Base-by-base conservation (phyloP, 2,329 filamentous ascomycete species). In the Xylaria sp. region DNA sequence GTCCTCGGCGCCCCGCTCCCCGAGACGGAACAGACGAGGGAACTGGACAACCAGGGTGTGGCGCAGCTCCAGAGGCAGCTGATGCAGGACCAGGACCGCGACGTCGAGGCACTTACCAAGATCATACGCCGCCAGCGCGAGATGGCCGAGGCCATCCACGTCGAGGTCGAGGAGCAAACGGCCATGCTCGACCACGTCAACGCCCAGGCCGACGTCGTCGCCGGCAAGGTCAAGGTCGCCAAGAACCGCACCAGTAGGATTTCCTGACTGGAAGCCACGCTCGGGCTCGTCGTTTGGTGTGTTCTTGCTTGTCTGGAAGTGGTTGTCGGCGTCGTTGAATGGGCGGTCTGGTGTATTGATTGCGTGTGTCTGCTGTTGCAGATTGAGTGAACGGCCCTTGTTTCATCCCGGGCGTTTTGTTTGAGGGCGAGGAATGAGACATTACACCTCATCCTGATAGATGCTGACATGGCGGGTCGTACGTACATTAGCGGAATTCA, bases 21-120 rank as follows among this genome's bases (percentile, higher is more conserved):
- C 1, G 93, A 97, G 81, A 94, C 92, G 18, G 90, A 92, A 67
- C 87, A 89, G 70, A 95, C 93, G 52, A 82, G 92, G 13, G 92
- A 95, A 78, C 81, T 93, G 63, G 92, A 94, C 77, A 96, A 96
- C 74, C 80, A 85, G 4, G 92, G 92, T 0, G 89, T 96, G 20
- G 75, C 94, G 70, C 88, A 92, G 78, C 80, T 96, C 70, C 93
- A 96, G 80, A 85, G 89, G 74, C 86, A 92, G 76, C 88, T 93
- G 79, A 93, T 95, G 85, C 77, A 85, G 63, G 89, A 92, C 72
- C 93, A 97, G 76, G 93, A 96, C 73, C 79, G 90, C 74, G 90
- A 92, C 74, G 87, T 96, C 2, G 86, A 91, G 20, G 85, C 89
- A 74, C 81, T 96, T 65, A 86, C 88, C 1, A 89, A 88, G 72